Evolutionary conservation across 2,329 filamentous ascomycete genomes (phyloP).

Genomic region (Diatrype stigma): DNA sequence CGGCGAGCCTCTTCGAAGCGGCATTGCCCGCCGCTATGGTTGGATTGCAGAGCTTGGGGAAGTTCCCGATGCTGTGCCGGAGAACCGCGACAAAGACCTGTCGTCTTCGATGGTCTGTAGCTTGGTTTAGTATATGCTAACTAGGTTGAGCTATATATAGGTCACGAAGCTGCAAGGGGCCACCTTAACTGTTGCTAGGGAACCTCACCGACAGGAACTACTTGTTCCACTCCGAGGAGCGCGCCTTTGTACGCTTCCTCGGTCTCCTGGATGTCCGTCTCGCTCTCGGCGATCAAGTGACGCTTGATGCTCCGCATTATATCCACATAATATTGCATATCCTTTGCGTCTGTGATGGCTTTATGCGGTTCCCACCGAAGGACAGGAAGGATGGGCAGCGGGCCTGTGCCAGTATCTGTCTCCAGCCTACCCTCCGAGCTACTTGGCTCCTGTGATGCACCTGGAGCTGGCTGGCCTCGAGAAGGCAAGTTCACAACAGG

Average conservation of each 20-base stretch:
- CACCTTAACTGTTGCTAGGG: background rate
- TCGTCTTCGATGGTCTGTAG: background rate
- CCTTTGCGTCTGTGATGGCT: background rate
- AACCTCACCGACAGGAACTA: background rate
- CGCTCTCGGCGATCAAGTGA: too few relatives aligned
- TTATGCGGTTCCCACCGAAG: background rate
- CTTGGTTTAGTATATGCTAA: background rate
- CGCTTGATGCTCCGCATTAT: too few relatives aligned
- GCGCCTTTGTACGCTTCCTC: too few relatives aligned
- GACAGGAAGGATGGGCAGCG: background rate
- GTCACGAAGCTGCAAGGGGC: background rate
- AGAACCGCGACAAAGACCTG: background rate
- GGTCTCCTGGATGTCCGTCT: too few relatives aligned
- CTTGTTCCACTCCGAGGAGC: too few relatives aligned
- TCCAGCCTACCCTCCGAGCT: background rate
- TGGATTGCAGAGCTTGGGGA: background rate
- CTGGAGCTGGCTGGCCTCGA: background rate
- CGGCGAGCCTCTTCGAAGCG: background rate
- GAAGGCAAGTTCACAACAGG: background rate
- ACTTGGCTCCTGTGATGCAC: background rate
- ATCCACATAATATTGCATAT: background rate
- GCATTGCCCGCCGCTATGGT: background rate
- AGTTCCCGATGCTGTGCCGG: background rate
- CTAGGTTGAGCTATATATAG: background rate
- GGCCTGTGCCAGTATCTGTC: background rate